Percentiles rank a stretch among this genome's conserved stretches.
Evolutionary conservation across 495 filamentous ascomycete species (phyloP).

Genomic region (Pseudevernia furfuracea): DNA sequence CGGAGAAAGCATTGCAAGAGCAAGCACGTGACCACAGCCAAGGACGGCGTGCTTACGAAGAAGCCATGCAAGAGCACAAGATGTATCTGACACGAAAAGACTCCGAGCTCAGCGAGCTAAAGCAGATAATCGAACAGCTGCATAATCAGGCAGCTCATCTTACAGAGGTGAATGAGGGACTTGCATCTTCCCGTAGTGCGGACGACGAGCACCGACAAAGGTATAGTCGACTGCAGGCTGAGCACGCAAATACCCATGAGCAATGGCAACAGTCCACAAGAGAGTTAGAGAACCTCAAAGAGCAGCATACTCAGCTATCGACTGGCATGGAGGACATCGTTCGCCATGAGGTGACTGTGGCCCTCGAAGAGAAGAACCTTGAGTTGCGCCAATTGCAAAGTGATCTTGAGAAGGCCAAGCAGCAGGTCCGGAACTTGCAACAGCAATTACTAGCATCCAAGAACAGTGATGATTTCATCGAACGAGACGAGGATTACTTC

Average conservation of each 20-base stretch:
- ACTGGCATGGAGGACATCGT: conserved; percentile 58
- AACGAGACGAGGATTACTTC: conserved; percentile 89
- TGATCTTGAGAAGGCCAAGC: conserved; percentile 68
- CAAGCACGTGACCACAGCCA: conserved; percentile 45
- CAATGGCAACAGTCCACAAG: conserved; percentile 1
- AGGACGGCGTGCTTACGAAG: conserved; percentile 47
- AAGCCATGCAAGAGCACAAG: conserved; percentile 49
- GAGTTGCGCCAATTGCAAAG: conserved; percentile 69
- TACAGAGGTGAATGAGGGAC: conserved; percentile 62
- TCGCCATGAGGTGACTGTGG: conserved; percentile 50
- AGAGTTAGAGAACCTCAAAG: conserved; percentile 38
- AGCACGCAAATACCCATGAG: conserved; percentile 33
- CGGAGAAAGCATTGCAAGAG: conserved; percentile 51
- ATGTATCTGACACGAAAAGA: conserved; percentile 54
- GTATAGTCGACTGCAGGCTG: conserved; percentile 51
- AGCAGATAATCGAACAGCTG: conserved; percentile 65
- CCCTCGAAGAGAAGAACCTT: conserved; percentile 62
- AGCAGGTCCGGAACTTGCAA: conserved; percentile 74
- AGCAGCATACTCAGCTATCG: conserved; percentile 51
- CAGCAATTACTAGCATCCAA: conserved; percentile 67
- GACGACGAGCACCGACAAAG: conserved; percentile 57
- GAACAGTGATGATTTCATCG: conserved; percentile 62
- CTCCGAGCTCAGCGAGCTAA: conserved; percentile 72
- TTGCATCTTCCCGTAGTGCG: conserved; percentile 62
- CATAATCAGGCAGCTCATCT: conserved; percentile 70